phyloP scores from a whole-genome alignment of 2,329 filamentous ascomycete genomes.

The Epichloe coenophiala region DNA sequence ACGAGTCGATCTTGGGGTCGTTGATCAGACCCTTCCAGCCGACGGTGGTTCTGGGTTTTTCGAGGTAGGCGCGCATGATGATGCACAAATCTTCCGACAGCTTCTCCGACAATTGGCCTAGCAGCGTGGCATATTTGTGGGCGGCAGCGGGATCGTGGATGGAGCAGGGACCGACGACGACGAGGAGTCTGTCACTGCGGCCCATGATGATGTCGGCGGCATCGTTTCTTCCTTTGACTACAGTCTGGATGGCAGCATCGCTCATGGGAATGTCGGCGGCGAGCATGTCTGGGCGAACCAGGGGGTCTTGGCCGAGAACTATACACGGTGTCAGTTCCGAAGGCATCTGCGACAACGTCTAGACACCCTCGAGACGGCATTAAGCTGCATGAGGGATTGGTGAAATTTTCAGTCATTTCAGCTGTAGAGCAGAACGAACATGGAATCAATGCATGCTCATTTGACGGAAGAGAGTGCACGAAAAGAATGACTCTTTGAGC shows the following conservation, averaged over 20 bases:
- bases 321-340: slow-evolving; percentile 9
- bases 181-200: slow-evolving; percentile 74
- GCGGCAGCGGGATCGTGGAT: slow-evolving; percentile 88
- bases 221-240: slow-evolving; percentile 56
- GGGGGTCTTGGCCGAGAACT: slow-evolving; percentile 93
- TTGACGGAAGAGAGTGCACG: too few relatives aligned
- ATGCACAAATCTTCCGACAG: slow-evolving; percentile 75
- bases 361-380: background rate
- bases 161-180: slow-evolving; percentile 90
- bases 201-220: slow-evolving; percentile 65
- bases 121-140: slow-evolving; percentile 71
- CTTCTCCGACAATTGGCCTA: slow-evolving; percentile 66
- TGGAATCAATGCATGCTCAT: too few relatives aligned
- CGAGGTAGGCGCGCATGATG: slow-evolving; percentile 96
- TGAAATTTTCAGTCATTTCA: too few relatives aligned
- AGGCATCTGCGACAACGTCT: background rate
- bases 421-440: too few relatives aligned
- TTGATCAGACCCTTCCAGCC: slow-evolving; percentile 99
- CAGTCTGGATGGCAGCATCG: slow-evolving; percentile 48
- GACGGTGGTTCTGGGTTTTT: slow-evolving; percentile 95
- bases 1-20: slow-evolving; percentile 93
- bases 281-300: slow-evolving; percentile 80
- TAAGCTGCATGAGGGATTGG: background rate
- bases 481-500: too few relatives aligned
- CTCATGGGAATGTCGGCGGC: slow-evolving; percentile 71